These are phyloP conservation scores for Hydnum rufescens DNA, from an alignment of 768 basidiomycete genomes.

Conservation along the genomic window DNA sequence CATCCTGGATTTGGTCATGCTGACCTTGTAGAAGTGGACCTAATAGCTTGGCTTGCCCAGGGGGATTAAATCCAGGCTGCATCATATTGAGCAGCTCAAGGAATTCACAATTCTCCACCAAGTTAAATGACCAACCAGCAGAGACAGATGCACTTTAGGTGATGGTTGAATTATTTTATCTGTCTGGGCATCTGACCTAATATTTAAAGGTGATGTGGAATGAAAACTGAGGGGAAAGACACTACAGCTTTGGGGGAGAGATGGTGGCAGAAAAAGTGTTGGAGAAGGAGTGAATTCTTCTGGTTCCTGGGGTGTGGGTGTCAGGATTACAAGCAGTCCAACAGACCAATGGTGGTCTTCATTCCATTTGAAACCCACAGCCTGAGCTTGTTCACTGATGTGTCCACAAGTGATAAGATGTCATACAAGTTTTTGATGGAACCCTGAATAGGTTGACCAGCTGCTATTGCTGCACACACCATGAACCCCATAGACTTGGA, in stretches of 20 bases:
- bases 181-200: no score
- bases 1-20: neutral
- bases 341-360: neutral
- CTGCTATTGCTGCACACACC: no score
- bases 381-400: no score
- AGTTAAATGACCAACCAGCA: neutral
- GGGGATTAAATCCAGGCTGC: neutral
- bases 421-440: neutral
- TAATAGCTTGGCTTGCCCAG: neutral
- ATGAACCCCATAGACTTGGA: no score
- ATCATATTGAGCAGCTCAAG: neutral
- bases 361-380: neutral
- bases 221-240: neutral
- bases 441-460: neutral
- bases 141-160: neutral
- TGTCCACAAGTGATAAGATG: neutral
- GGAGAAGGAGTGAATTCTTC: neutral
- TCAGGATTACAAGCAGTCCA: neutral
- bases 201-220: no score
- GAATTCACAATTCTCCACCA: neutral
- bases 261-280: neutral
- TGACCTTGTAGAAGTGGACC: neutral
- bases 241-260: neutral
- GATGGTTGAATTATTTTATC: no score
- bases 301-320: neutral